phyloP scores from a whole-genome alignment of 2,329 filamentous ascomycete genomes.

The Fusarium chaquense region DNA sequence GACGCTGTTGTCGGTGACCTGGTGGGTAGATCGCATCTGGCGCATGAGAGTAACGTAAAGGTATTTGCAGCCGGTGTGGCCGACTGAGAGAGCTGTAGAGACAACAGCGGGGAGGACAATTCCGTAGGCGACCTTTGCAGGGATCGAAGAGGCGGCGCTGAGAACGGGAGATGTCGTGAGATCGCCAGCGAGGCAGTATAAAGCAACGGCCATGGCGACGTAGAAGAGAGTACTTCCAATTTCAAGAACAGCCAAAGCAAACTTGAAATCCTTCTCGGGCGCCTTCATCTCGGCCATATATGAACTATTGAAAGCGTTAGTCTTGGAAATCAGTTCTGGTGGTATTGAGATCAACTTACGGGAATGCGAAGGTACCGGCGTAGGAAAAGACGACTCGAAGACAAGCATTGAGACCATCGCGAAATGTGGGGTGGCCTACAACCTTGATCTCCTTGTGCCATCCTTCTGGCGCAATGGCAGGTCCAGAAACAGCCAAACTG shows the following conservation, averaged over 20 bases:
- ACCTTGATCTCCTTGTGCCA: constrained; percentile 41
- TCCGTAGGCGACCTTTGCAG: constrained; percentile 48
- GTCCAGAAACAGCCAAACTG: constrained; percentile 37
- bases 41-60: constrained; percentile 38
- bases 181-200: constrained; percentile 45
- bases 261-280: constrained; percentile 39
- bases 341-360: constrained; percentile 2
- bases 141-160: constrained; percentile 37
- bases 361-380: constrained; percentile 46
- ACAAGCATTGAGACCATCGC: constrained; percentile 42
- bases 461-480: constrained; percentile 26
- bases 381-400: constrained; percentile 45
- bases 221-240: constrained; percentile 45
- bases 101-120: constrained; percentile 44
- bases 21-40: constrained; percentile 31
- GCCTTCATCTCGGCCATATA: constrained; percentile 48
- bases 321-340: fast-evolving
- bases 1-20: constrained; percentile 39
- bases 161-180: constrained; percentile 43
- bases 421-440: constrained; percentile 40
- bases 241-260: constrained; percentile 41
- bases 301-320: neutral
- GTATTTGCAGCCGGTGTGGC: constrained; percentile 48
- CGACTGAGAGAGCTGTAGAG: constrained; percentile 42
- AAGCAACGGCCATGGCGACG: constrained; percentile 37